These are phyloP conservation scores for Nakaseomyces glabratus DNA, from an alignment of 1,139 yeast genomes.

Conservation along the genomic window DNA sequence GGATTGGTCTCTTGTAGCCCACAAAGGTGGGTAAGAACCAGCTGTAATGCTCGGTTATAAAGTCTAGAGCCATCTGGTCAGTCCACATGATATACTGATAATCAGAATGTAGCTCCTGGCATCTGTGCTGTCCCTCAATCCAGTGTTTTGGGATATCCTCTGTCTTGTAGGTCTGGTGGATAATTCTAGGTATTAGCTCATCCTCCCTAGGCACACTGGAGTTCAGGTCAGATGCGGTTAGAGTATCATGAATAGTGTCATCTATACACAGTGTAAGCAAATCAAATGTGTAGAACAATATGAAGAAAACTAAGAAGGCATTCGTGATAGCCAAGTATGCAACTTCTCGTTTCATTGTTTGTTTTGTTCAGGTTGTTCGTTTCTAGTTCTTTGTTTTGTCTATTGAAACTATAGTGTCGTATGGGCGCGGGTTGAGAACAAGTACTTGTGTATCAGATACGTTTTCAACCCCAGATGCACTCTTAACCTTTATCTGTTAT, in stretches of 20 bases:
- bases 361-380: constrained; percentile 1
- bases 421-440: too few species aligned
- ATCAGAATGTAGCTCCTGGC: constrained; percentile 74
- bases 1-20: constrained; percentile 67
- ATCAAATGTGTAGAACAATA: constrained; percentile 61
- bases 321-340: constrained; percentile 33
- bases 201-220: constrained; percentile 35
- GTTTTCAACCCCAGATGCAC: too few species aligned
- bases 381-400: not conserved
- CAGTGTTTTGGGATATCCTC: constrained; percentile 69
- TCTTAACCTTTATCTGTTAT: too few species aligned
- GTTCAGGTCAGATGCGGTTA: constrained; percentile 47
- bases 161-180: constrained; percentile 87
- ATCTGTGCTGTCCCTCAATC: constrained; percentile 67
- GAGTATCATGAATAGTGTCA: constrained; percentile 56
- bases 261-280: constrained; percentile 68
- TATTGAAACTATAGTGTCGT: too few species aligned
- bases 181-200: constrained; percentile 63
- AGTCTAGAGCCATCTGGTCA: constrained; percentile 71
- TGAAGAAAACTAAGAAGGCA: constrained; percentile 43
- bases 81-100: constrained; percentile 88
- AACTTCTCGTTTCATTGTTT: constrained; percentile 4
- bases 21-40: constrained; percentile 84
- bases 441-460: too few species aligned
- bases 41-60: constrained; percentile 67